phyloP scores from a whole-genome alignment of 2,329 filamentous ascomycete genomes.

The Didymella segeticola region DNA sequence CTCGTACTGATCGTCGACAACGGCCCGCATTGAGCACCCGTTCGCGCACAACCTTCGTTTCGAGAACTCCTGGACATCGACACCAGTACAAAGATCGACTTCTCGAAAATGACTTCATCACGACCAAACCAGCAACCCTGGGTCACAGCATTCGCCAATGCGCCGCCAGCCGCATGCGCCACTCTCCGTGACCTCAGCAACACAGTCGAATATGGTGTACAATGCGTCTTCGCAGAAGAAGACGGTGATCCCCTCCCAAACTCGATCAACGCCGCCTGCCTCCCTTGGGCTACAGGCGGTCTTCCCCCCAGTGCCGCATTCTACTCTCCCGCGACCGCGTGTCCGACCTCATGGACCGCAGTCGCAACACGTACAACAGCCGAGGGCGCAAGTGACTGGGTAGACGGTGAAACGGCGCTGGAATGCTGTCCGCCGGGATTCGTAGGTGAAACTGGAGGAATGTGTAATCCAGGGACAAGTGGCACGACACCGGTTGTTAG shows the following conservation, averaged over 20 bases:
- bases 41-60: not conserved
- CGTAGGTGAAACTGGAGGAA: conserved; percentile 17
- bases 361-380: conserved; percentile 28
- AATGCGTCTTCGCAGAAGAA: conserved; percentile 77
- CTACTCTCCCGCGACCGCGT: conserved; percentile 35
- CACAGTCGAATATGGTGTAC: conserved; percentile 73
- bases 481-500: conserved; percentile 21
- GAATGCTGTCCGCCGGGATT: conserved; percentile 34
- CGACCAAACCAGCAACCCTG: conserved; percentile 25
- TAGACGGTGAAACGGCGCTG: conserved; percentile 30
- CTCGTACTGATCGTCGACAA: not conserved
- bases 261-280: conserved; percentile 67
- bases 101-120: conserved; percentile 21
- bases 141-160: conserved; percentile 22
- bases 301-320: conserved; percentile 21
- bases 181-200: conserved; percentile 25
- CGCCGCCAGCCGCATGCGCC: conserved; percentile 25
- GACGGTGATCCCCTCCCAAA: conserved; percentile 79
- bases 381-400: conserved; percentile 17
- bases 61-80: not conserved
- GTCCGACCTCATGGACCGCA: conserved; percentile 27
- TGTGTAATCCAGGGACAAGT: conserved; percentile 21
- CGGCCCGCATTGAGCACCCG: not conserved
- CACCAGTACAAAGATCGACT: not conserved
- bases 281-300: conserved; percentile 31